phyloP scores from a whole-genome alignment of 345 rosid genomes.

The Hibiscus trionum region DNA sequence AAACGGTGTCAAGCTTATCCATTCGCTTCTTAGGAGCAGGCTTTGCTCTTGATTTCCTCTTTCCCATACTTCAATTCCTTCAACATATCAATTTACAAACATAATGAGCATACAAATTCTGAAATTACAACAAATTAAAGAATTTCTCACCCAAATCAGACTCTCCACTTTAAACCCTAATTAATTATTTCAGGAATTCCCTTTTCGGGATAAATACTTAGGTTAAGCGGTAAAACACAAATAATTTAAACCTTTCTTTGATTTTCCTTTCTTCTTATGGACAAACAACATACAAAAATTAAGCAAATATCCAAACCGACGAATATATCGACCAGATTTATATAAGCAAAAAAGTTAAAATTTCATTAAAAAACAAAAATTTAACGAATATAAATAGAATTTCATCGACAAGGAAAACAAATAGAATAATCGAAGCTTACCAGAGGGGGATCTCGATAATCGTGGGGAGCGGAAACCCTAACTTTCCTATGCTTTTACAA shows the following conservation, averaged over 20 bases:
- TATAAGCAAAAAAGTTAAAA: background rate
- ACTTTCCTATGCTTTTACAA: background rate
- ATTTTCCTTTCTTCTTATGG: background rate
- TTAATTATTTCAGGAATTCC: background rate
- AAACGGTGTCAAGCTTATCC: constrained; percentile 94
- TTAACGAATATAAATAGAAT: background rate
- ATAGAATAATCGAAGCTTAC: constrained; percentile 5
- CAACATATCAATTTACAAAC: constrained; percentile 1
- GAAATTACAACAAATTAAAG: background rate
- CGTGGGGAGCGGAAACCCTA: constrained; percentile 3
- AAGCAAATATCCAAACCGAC: background rate
- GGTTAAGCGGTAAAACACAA: background rate
- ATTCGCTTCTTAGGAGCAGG: constrained; percentile 84
- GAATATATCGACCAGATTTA: background rate
- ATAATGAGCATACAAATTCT: background rate
- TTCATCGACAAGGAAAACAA: background rate
- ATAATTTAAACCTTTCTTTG: background rate
- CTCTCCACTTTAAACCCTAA: background rate
- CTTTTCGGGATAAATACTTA: background rate
- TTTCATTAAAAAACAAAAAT: background rate
- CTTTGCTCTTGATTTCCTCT: constrained; percentile 96
- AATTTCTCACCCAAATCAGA: background rate
- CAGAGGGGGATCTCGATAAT: background rate
- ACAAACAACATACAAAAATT: background rate
- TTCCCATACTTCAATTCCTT: constrained; percentile 50